Percentiles rank a stretch among this genome's conserved stretches.
Conservation (phyloP, 345 rosid species). For the Turnera subulata region DNA sequence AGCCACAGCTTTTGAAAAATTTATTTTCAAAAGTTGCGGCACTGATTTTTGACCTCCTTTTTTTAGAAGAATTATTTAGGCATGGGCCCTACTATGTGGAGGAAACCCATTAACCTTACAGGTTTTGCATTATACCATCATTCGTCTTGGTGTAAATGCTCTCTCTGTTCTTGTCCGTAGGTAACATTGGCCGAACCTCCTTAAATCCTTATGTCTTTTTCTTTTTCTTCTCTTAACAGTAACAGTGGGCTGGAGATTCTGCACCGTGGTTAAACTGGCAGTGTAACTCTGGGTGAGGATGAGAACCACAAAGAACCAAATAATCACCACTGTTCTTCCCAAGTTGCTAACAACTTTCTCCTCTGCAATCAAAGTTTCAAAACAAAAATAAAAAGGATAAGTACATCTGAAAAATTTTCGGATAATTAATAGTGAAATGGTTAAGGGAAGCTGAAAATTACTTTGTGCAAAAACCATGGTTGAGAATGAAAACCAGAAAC, state of each 20-base stretch:
- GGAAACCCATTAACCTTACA: too few relatives aligned
- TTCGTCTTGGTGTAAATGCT: too few relatives aligned
- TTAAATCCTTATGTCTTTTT: too few relatives aligned
- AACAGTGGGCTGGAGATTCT: constrained; percentile 42
- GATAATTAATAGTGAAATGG: neutral
- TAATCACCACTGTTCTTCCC: constrained; percentile 36
- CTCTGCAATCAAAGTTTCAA: constrained; percentile 25
- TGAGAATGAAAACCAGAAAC: constrained; percentile 76
- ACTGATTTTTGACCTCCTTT: too few relatives aligned
- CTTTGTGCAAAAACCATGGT: constrained; percentile 53
- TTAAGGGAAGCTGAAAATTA: neutral
- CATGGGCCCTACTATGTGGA: too few relatives aligned
- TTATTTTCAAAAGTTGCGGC: too few relatives aligned
- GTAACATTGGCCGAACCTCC: too few relatives aligned
- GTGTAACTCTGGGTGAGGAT: constrained; percentile 61
- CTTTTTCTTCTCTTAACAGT: constrained; percentile 28
- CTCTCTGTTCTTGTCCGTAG: too few relatives aligned
- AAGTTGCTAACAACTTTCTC: constrained; percentile 50
- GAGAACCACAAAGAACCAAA: constrained; percentile 62
- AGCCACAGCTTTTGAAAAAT: too few relatives aligned
- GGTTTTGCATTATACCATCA: too few relatives aligned
- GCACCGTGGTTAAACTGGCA: constrained; percentile 50
- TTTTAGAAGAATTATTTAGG: too few relatives aligned
- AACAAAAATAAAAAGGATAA: neutral
- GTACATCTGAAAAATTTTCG: neutral